Evolutionary conservation across 208 protist species (phyloP), one percentile per base, ranked within the genome.

Genomic region (Leptomonas seymouri): DNA sequence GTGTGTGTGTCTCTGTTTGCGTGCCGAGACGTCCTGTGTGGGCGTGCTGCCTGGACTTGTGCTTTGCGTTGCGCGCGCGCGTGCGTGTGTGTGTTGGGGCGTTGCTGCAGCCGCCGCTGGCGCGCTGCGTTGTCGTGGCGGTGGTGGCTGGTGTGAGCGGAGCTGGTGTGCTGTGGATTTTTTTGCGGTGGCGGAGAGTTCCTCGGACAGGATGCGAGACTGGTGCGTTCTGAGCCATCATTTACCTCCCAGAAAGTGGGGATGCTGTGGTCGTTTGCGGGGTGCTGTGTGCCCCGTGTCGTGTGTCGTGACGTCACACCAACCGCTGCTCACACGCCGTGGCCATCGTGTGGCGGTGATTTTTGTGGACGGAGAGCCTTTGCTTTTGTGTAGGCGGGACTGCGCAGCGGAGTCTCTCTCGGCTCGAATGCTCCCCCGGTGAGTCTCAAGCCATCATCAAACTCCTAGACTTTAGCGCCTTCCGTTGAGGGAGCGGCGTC

Each of bases 21-120:
- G 7, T 48, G 11, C 16, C 18, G 44, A n/a, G 20, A n/a, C n/a
- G n/a, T n/a, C n/a, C 44, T 15, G 44, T n/a, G 7, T 3, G 3
- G 7, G 44, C 44, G 44, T 48, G 18, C 44, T n/a, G n/a, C n/a
- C 14, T 39, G 51, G 4, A 5, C 30, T 76, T 85, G 80, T 76
- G 78, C 80, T 80, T 85, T 53, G 58, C 78, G 75, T 81, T 85
- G 81, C 75, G 80, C 79, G 80, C 79, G 74, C 74, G 78, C 78
- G 74, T 85, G 79, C 81, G 46, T 70, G 42, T 42, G 54, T 36
- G 46, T 23, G 42, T 23, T 63, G 9, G 23, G 55, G 62, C 54
- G 66, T 56, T 56, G 30, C 51, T 39, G 23, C 51, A 62, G 30
- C 67, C 28, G 36, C 31, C 34, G 53, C 16, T 53, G 18, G 23